A percentile compares a stretch with the other conserved stretches of the same genome.
phyloP scores from a whole-genome alignment of 768 basidiomycete species.

The Amanita jacksonii region DNA sequence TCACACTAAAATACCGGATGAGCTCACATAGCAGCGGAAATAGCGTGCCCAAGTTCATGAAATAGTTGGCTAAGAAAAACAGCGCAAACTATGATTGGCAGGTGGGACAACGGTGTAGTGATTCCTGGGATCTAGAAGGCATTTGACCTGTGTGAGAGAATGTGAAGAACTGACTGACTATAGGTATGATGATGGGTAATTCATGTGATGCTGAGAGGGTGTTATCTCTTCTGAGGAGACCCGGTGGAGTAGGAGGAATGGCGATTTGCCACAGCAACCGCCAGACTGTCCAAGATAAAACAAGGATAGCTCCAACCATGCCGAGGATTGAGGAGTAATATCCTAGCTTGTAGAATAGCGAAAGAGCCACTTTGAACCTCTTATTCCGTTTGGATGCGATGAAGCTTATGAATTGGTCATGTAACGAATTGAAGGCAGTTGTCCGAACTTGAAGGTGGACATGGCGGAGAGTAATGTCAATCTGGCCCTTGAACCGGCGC shows the following conservation, averaged over 20 bases:
- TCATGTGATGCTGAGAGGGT: background rate
- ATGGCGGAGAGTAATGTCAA: slow-evolving; percentile 2
- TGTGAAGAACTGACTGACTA: slow-evolving; percentile 18
- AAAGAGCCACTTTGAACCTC: slow-evolving; percentile 19
- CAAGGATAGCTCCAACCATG: slow-evolving; percentile 31
- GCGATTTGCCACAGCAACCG: slow-evolving; percentile 10
- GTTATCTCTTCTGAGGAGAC: background rate
- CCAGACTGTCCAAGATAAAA: slow-evolving; percentile 29
- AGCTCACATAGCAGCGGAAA: slow-evolving; percentile 65
- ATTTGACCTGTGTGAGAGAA: slow-evolving; percentile 3
- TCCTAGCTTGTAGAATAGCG: slow-evolving; percentile 42
- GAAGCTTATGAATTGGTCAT: slow-evolving; percentile 31
- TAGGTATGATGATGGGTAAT: slow-evolving; percentile 18
- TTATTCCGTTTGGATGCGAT: slow-evolving; percentile 24
- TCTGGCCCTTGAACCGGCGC: background rate
- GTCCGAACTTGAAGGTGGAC: slow-evolving; percentile 38
- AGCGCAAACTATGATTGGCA: slow-evolving; percentile 54
- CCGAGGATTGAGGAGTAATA: slow-evolving; percentile 34
- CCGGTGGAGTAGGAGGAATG: background rate
- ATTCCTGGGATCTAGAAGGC: slow-evolving; percentile 64
- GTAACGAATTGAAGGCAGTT: slow-evolving; percentile 35
- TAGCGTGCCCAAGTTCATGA: slow-evolving; percentile 75
- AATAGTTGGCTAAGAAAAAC: slow-evolving; percentile 58
- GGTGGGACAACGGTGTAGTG: slow-evolving; percentile 65
- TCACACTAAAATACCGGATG: background rate